These are phyloP conservation scores for Sclerotinia sclerotiorum DNA, from an alignment of 2,329 filamentous ascomycete genomes.

Conservation along the genomic window DNA sequence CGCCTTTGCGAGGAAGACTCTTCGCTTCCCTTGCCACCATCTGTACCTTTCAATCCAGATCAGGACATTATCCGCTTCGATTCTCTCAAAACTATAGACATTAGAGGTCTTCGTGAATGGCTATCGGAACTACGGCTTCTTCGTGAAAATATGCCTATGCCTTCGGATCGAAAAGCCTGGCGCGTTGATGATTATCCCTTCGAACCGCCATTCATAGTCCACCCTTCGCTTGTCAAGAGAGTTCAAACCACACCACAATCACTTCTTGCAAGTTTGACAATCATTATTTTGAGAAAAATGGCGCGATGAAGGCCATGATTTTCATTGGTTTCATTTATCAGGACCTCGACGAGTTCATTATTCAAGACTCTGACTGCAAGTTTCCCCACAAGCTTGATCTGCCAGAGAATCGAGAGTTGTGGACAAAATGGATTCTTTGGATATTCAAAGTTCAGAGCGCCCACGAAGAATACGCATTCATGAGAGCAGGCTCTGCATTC, in stretches of 20 bases:
- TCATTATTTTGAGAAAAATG: background rate
- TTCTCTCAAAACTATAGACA: background rate
- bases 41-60: background rate
- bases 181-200: accelerated
- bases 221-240: background rate
- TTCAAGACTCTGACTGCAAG: background rate
- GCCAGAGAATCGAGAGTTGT: background rate
- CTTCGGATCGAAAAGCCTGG: accelerated
- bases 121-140: accelerated
- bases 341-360: background rate
- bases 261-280: accelerated
- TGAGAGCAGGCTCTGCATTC: background rate
- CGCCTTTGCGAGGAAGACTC: background rate
- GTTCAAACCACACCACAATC: background rate
- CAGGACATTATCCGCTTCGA: background rate
- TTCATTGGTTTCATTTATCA: background rate
- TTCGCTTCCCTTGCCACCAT: background rate
- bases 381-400: background rate
- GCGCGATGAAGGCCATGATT: background rate
- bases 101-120: accelerated
- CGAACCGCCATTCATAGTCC: accelerated
- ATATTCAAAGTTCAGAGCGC: background rate
- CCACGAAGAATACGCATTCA: background rate
- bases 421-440: background rate
- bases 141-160: accelerated